phyloP scores from a whole-genome alignment of 2,329 filamentous ascomycete species.

The Phoma sp. region DNA sequence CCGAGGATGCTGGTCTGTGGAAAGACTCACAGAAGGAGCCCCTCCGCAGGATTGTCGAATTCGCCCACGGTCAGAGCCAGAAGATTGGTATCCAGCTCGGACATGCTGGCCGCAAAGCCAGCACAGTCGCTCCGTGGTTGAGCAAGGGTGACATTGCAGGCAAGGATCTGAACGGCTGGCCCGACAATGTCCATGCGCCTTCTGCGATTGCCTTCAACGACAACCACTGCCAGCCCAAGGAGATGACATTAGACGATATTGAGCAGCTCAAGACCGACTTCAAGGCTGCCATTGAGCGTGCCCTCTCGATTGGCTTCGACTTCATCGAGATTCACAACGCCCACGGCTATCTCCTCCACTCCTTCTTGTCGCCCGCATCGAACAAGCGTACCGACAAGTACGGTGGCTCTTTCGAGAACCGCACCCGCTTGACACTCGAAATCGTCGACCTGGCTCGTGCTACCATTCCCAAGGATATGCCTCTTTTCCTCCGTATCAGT shows the following conservation, averaged over 20 bases:
- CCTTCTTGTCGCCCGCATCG: conserved; percentile 72
- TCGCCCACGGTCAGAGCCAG: conserved; percentile 78
- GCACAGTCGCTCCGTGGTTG: conserved; percentile 69
- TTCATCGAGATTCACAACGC: conserved; percentile 81
- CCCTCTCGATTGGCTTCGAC: conserved; percentile 70
- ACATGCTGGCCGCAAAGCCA: conserved; percentile 75
- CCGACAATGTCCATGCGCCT: conserved; percentile 62
- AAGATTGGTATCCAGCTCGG: conserved; percentile 80
- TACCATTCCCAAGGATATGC: conserved; percentile 70
- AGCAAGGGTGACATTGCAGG: conserved; percentile 61
- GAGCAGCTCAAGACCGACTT: conserved; percentile 67
- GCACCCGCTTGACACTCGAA: conserved; percentile 71
- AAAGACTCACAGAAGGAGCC: conserved; percentile 80
- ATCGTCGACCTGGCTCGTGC: conserved; percentile 67
- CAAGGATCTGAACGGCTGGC: conserved; percentile 61
- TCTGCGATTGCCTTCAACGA: conserved; percentile 68
- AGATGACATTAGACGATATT: conserved; percentile 73
- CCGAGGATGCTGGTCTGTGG: conserved; percentile 82
- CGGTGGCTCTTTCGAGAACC: conserved; percentile 74
- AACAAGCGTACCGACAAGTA: conserved; percentile 74
- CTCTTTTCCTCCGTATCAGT: conserved; percentile 75
- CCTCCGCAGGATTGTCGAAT: conserved; percentile 74
- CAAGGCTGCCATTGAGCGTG: conserved; percentile 64
- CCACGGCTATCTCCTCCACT: conserved; percentile 77
- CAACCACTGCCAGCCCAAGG: conserved; percentile 67